Evolutionary conservation across 495 filamentous ascomycete species (phyloP), one percentile per base, ranked within the genome.

Genomic region (Neurospora intermedia): DNA sequence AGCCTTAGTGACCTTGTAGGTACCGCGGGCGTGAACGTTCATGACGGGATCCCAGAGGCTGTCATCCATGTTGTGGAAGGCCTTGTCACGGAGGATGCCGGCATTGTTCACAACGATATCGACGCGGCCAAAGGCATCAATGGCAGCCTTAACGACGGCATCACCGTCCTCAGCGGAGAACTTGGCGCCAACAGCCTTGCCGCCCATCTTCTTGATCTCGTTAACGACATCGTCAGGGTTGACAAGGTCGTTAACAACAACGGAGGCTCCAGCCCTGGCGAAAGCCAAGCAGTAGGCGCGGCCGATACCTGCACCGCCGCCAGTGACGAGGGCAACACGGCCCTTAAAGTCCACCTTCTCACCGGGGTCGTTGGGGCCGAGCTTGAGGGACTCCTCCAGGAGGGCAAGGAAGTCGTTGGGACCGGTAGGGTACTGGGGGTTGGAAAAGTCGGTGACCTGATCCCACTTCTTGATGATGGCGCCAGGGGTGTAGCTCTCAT

Each of bases 41-140:
- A 98, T 85, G 73, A 99, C 96, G 70, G 92, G 89, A 80, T 97
- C 90, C 94, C 95, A 99, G 73, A 93, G 87, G 82, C 89, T 90
- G 83, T 99, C 96, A 73, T 93, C 92, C 96, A 99, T 98, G 85
- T 97, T 97, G 81, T 85, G 89, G 85, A 99, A 99, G 43, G 96
- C 95, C 88, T 98, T 98, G 87, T 99, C 96, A 71, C 96, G 89
- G 43, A 99, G 89, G 78, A 99, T 98, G 79, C 96, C 96, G 66
- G 96, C 96, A 79, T 99, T 99, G 88, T 99, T 99, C 82, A 99
- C 86, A 75, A 99, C 83, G 71, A 98, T 91, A 79, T 99, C 96
- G 77, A 99, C 88, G 71, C 96, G 93, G 76, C 96, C 96, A 77
- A 92, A 98, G 45, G 93, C 89, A 79, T 98, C 96, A 76, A 99